Evolutionary conservation across 306 rosid species (phyloP), one percentile per base, ranked within the genome.

Genomic region (Malus sylvestris): DNA sequence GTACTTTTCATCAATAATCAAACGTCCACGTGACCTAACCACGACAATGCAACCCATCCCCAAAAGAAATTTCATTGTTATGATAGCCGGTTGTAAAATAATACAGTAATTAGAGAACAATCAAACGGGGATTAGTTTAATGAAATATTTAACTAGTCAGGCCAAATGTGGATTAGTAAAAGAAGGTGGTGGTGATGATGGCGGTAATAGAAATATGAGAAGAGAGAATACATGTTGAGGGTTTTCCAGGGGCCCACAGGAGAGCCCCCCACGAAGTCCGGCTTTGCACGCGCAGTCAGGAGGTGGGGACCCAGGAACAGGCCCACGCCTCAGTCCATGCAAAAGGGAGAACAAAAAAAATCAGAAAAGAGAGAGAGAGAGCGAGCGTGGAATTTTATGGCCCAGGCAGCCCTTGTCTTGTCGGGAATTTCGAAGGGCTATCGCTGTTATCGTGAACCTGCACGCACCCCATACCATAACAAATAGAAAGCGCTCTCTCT

Each of bases 271-370:
- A 87, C 81, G 81, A 87, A 85, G 88, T 78, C 83, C 91, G 88
- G 88, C 91, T 75, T 82, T 80, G 91, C 91, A 87, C 85, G 91
- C 91, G 91, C 83, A 87, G 91, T 85, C 91, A 85, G 91, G 84
- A 67, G 44, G 67, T 35, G 84, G 86, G 88, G 59, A 72, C 88
- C 79, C 69, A 27, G 42, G 38, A 38, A 13, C 63, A 60, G 57
- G 63, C 78, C 81, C 81, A 80, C 86, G 86, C 90, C 76, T 83
- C 53, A 14, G 83, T 79, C 88, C 90, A 87, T 87, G 90, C 88
- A 84, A 81, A 81, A 76, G 8, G 40, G 9, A 30, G 1, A 0
- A 14, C 7, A 4, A 4, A 78, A 78, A 79, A 61, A 30, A 1
- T 15, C 13, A 45, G 18, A 46, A 13, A 1, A 45, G 2, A 46